A percentile compares a stretch with the other conserved stretches of the same genome.
Evolutionary conservation across 129 eudicot genomes (phyloP).

Genomic region (Cynara cardunculus): DNA sequence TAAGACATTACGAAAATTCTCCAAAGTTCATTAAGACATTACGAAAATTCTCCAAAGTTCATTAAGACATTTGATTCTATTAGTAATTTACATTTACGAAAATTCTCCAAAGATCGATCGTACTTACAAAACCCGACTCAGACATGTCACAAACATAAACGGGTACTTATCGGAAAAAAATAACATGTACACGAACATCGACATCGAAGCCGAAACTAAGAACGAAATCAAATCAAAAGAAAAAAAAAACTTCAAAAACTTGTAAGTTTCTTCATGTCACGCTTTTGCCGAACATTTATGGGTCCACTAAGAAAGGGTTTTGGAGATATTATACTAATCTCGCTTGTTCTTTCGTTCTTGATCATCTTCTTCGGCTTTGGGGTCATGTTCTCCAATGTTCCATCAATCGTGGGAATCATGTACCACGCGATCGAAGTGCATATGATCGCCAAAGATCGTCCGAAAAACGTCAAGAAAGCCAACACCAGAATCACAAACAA

Average conservation of each 20-base stretch:
- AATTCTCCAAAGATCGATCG: not conserved
- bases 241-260: slow-evolving; percentile 19
- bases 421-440: slow-evolving; percentile 62
- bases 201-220: not conserved
- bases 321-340: slow-evolving; percentile 19
- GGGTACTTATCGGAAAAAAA: not conserved
- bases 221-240: not conserved
- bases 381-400: slow-evolving; percentile 5
- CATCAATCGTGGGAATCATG: slow-evolving; percentile 35
- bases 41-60: not conserved
- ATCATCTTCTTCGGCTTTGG: slow-evolving; percentile 23
- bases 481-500: slow-evolving; percentile 39
- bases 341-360: slow-evolving; percentile 26
- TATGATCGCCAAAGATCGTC: slow-evolving; percentile 48
- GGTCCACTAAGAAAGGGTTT: slow-evolving; percentile 35
- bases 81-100: slow-evolving; percentile 19
- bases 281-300: slow-evolving; percentile 16
- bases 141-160: not conserved
- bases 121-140: not conserved
- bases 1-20: slow-evolving; percentile 8
- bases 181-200: slow-evolving; percentile 8
- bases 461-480: slow-evolving; percentile 47
- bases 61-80: not conserved
- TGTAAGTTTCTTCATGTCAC: slow-evolving; percentile 28
- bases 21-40: slow-evolving; percentile 1